phyloP scores from a whole-genome alignment of 257 asterid species.

The Nicotiana benthamiana region DNA sequence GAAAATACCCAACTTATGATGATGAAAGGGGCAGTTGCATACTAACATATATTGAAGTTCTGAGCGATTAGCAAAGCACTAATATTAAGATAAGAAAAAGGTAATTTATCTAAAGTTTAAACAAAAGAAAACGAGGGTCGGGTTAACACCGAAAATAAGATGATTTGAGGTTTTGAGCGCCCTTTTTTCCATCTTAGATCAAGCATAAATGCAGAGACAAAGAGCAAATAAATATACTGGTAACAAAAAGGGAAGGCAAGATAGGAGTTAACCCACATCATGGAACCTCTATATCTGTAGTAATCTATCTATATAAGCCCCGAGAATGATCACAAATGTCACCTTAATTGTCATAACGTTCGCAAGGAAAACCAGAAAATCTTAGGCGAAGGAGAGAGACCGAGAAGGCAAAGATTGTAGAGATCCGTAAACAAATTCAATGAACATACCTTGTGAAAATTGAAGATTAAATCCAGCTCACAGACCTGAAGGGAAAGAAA shows the following conservation, averaged over 20 bases:
- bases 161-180: background rate
- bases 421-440: background rate
- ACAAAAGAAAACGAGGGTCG: background rate
- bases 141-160: background rate
- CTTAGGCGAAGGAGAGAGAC: background rate
- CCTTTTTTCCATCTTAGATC: background rate
- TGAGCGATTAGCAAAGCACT: background rate
- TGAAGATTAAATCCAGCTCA: constrained; percentile 90
- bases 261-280: background rate
- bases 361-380: background rate
- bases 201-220: background rate
- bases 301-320: background rate
- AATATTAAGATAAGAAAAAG: background rate
- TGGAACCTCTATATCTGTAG: background rate
- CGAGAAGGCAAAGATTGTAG: background rate
- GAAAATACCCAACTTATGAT: background rate
- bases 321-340: background rate
- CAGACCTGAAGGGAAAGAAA: constrained; percentile 51
- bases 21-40: background rate
- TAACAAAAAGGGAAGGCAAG: background rate
- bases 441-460: constrained; percentile 78
- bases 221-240: background rate
- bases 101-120: background rate
- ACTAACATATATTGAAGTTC: background rate
- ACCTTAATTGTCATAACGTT: background rate